Conservation (phyloP, 371 early-diverging fungal genomes). For the Cokeromyces recurvatus region DNA sequence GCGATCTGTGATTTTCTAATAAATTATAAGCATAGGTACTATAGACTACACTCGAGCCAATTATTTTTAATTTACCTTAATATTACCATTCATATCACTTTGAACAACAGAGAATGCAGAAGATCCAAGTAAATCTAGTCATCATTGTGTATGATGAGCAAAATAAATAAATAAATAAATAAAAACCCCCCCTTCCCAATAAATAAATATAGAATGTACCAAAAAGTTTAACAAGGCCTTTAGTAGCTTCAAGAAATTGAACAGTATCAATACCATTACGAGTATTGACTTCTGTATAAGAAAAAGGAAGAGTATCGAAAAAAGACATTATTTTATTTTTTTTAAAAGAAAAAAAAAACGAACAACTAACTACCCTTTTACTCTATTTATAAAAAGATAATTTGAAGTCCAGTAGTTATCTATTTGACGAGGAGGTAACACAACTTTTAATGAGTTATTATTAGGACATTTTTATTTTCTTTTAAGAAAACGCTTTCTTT, state of each 20-base stretch:
- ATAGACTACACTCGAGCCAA: no score
- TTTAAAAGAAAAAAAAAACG: no score
- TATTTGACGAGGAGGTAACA: no score
- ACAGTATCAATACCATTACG: conserved; percentile 74
- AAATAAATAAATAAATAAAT: not conserved
- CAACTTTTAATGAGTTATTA: no score
- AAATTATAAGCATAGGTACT: no score
- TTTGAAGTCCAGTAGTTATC: no score
- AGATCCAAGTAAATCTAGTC: conserved; percentile 68
- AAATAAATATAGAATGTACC: no score
- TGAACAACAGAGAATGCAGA: conserved; percentile 83
- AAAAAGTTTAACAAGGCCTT: conserved; percentile 79
- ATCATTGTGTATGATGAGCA: not conserved
- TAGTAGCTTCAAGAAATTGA: conserved; percentile 82
- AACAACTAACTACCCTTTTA: no score
- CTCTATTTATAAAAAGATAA: no score
- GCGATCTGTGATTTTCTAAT: conserved; percentile 80
- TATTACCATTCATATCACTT: conserved; percentile 87
- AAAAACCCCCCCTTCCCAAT: no score
- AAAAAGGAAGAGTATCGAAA: conserved; percentile 61
- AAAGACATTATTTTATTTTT: conserved; percentile 49
- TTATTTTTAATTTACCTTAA: conserved; percentile 52
- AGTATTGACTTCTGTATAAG: conserved; percentile 69
- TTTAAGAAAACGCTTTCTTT: no score
- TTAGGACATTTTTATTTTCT: no score